Percentiles rank a stretch among this genome's conserved stretches.
These are phyloP conservation scores for Botrytis medusae DNA, from an alignment of 2,329 filamentous ascomycete genomes.

Conservation along the genomic window DNA sequence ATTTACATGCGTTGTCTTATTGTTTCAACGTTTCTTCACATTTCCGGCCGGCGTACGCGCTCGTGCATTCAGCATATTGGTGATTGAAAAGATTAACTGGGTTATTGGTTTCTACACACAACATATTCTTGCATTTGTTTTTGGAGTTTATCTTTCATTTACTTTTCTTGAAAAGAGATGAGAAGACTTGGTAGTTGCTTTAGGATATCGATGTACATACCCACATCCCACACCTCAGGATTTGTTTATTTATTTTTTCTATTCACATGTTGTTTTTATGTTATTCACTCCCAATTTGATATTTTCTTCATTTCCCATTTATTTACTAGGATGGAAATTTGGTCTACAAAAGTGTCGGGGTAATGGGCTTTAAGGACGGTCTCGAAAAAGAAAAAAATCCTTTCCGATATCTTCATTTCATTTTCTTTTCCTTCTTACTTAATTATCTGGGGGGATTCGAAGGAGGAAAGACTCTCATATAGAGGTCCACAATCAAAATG, in stretches of 20 bases:
- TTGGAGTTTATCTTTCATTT: conserved; percentile 6
- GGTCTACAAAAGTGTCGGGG: neutral
- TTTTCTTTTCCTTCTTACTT: neutral
- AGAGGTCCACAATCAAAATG: conserved; percentile 9
- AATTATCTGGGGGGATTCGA: neutral
- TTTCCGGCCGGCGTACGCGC: conserved; percentile 14
- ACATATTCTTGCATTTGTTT: conserved; percentile 17
- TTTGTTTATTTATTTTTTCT: neutral
- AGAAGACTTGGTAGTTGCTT: conserved; percentile 14
- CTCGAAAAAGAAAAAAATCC: conserved; percentile 11
- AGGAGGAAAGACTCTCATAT: conserved; percentile 11
- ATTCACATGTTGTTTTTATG: neutral
- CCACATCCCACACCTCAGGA: neutral
- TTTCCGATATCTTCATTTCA: neutral
- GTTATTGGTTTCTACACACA: conserved; percentile 5
- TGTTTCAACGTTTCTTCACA: conserved; percentile 19
- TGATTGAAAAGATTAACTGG: conserved; percentile 19
- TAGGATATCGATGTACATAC: conserved; percentile 12
- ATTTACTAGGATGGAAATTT: conserved; percentile 4
- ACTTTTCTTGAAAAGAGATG: neutral
- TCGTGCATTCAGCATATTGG: conserved; percentile 13
- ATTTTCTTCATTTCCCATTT: neutral
- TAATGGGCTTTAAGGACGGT: neutral
- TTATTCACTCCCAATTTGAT: neutral
- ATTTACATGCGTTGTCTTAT: conserved; percentile 19